Percentiles rank a stretch among this genome's conserved stretches.
Conservation (phyloP, 192 early-diverging fungal genomes). For the Coemansia umbellata region DNA sequence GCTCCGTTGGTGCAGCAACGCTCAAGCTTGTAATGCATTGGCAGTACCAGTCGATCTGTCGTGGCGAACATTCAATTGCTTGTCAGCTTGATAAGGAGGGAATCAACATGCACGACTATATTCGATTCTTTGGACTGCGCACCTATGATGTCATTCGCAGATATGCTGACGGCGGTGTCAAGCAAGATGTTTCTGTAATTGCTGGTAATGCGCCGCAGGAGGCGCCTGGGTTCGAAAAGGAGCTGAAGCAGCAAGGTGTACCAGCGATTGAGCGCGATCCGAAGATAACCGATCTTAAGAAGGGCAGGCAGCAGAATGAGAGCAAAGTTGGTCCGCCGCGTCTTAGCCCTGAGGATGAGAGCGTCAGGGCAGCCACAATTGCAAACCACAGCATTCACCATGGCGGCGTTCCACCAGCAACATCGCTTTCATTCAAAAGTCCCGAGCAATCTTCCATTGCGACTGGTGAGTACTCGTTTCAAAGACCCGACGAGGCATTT, state of each 20-base stretch:
- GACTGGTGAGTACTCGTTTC: slow-evolving; percentile 33
- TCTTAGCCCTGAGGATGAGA: background rate
- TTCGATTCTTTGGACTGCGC: slow-evolving; percentile 71
- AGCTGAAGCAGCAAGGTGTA: slow-evolving; percentile 21
- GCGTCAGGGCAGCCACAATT: background rate
- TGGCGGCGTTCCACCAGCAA: background rate
- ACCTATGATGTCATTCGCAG: slow-evolving; percentile 64
- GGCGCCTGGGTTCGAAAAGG: slow-evolving; percentile 22
- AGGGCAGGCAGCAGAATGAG: background rate
- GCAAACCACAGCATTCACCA: background rate
- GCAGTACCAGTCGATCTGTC: slow-evolving; percentile 73
- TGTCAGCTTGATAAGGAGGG: slow-evolving; percentile 55
- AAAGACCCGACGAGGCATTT: slow-evolving; percentile 45
- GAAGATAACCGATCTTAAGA: background rate
- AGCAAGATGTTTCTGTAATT: slow-evolving; percentile 22
- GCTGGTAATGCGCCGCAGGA: slow-evolving; percentile 39
- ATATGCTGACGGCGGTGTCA: slow-evolving; percentile 17
- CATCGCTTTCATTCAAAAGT: slow-evolving; percentile 24
- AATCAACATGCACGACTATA: slow-evolving; percentile 61
- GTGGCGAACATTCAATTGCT: slow-evolving; percentile 68
- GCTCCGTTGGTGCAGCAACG: slow-evolving; percentile 65
- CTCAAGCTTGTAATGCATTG: slow-evolving; percentile 75
- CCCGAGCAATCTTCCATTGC: background rate
- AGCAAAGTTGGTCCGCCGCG: background rate
- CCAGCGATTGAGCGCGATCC: slow-evolving; percentile 18